Base-by-base conservation (phyloP, 495 filamentous ascomycete species). In the Talaromyces ruber region DNA sequence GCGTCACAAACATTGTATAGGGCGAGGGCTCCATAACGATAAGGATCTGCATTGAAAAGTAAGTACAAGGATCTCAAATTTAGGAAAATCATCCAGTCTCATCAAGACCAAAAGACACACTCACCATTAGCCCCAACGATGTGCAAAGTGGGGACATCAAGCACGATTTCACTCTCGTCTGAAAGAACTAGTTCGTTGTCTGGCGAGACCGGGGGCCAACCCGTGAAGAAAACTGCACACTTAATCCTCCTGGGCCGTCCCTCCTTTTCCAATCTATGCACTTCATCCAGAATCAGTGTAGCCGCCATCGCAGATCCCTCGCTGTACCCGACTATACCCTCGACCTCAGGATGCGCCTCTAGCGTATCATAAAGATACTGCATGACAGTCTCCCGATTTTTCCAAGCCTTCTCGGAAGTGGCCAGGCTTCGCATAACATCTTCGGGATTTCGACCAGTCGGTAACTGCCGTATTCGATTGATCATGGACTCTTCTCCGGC, bases 291-390 rank as follows among this genome's bases (percentile, higher is more conserved):
- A 34, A 82, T 70, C 18, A 81, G 57, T 26, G 82, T 83, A 4
- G 78, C 78, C 4, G 81, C 84, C 18, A 86, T 76, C 0, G 80
- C 80, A 28, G 84, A 82, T 18, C 84, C 84, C 62, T 87, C 84
- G 2, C 82, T 85, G 60, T 86, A 86, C 5, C 83, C 83, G 60
- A 86, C 77, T 62, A 86, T 66, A 6, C 77, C 81, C 22, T 81
- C 74, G 51, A 72, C 66, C 18, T 68, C 70, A 9, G 70, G 70
- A 32, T 72, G 57, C 25, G 64, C 58, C 21, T 68, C 68, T 28
- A 72, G 45, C 0, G 60, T 65, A 12, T 70, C 66, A 45, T 70
- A 67, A n/a, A 72, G 68, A 52, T 67, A 72, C 0, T 66, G 58
- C 65, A 72, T 70, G 28, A 72, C 68, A 9, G 66, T 16, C 1